Evolutionary conservation across 163 green algal species (phyloP).

Genomic region (Smithsoniella earleae): DNA sequence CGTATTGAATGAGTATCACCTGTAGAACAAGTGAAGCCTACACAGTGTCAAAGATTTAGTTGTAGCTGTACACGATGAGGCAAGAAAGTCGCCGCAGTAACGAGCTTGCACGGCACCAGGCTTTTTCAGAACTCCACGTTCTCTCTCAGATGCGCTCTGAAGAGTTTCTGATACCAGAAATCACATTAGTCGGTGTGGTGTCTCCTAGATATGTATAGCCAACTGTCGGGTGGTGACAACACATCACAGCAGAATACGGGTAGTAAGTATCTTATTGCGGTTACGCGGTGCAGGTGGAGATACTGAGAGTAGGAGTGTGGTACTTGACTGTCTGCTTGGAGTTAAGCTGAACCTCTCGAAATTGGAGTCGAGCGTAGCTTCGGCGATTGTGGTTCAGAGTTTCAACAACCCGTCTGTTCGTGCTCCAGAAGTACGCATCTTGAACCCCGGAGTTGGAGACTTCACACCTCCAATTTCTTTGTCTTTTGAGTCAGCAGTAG

Average conservation of each 20-base stretch:
- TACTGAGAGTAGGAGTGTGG: neutral
- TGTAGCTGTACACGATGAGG: too few relatives aligned
- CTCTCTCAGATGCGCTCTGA: neutral
- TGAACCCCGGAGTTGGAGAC: neutral
- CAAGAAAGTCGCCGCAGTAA: too few relatives aligned
- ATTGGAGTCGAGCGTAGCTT: neutral
- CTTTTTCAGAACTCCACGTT: conserved; percentile 4
- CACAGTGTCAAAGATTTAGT: too few relatives aligned
- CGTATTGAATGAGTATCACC: too few relatives aligned
- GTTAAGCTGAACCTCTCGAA: neutral
- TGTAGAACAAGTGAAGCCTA: too few relatives aligned
- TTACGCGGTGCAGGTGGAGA: conserved; percentile 21
- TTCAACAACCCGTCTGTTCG: neutral
- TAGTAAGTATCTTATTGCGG: too few relatives aligned
- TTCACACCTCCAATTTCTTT: conserved; percentile 27
- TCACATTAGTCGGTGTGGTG: neutral
- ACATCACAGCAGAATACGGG: too few relatives aligned
- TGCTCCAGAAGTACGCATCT: neutral
- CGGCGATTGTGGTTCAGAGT: conserved; percentile 6
- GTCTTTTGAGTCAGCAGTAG: conserved; percentile 11
- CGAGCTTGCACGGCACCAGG: neutral
- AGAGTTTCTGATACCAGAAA: conserved; percentile 8
- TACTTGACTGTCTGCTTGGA: neutral
- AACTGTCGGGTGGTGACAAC: too few relatives aligned
- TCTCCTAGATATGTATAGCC: too few relatives aligned